These are phyloP conservation scores for Ramaria sp. DNA, from an alignment of 768 basidiomycete genomes.

Conservation along the genomic window DNA sequence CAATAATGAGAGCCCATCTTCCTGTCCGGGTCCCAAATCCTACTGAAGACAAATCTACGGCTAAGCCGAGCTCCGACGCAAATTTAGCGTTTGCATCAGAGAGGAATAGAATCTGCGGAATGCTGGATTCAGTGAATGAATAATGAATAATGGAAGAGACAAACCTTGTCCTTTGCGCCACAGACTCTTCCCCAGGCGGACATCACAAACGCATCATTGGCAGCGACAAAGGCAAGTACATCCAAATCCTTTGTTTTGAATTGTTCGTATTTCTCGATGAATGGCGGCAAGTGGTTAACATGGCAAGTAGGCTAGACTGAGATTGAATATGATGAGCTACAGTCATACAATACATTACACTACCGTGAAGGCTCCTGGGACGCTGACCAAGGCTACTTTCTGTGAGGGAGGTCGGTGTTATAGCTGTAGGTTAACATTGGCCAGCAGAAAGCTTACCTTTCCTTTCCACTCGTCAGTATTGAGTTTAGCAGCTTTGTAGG, in stretches of 20 bases:
- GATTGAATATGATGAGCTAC: background rate
- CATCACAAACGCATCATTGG: conserved; percentile 18
- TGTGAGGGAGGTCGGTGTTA: too few relatives aligned
- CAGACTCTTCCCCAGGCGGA: conserved; percentile 17
- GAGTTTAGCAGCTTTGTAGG: conserved; percentile 37
- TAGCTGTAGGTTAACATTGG: too few relatives aligned
- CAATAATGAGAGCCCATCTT: conserved; percentile 23
- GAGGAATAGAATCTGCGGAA: conserved; percentile 42
- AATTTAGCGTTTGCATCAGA: conserved; percentile 45
- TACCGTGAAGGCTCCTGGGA: conserved; percentile 77
- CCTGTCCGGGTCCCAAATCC: conserved; percentile 49
- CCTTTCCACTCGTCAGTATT: conserved; percentile 59
- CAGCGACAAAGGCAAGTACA: conserved; percentile 13
- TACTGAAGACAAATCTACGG: conserved; percentile 13
- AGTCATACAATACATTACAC: too few relatives aligned
- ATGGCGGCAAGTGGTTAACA: conserved; percentile 29
- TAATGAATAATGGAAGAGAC: background rate
- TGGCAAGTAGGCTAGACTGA: conserved; percentile 33
- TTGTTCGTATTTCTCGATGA: conserved; percentile 24
- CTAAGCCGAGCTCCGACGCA: conserved; percentile 33
- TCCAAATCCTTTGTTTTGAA: conserved; percentile 25
- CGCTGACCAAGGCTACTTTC: conserved; percentile 68
- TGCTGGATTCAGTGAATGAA: background rate
- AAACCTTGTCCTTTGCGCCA: conserved; percentile 17
- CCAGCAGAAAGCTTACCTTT: conserved; percentile 27